Evolutionary conservation across 768 basidiomycete species (phyloP).

Genomic region (Russula emetica): DNA sequence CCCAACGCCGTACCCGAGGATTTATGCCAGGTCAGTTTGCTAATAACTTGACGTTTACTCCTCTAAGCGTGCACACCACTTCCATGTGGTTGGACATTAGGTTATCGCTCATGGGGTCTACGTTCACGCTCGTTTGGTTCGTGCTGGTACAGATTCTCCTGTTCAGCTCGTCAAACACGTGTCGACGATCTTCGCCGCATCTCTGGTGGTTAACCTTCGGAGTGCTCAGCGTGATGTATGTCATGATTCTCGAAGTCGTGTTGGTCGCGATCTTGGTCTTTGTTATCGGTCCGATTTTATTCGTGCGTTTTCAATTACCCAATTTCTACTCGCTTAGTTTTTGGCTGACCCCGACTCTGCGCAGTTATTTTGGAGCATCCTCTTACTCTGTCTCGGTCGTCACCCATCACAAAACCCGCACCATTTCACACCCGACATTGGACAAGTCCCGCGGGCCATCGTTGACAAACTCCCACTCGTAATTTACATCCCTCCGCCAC

Average conservation of each 20-base stretch:
- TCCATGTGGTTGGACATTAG: conserved; percentile 35
- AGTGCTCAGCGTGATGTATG: conserved; percentile 73
- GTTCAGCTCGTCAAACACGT: conserved; percentile 71
- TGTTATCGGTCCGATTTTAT: conserved; percentile 71
- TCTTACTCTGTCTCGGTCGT: conserved; percentile 73
- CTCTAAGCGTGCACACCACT: not conserved
- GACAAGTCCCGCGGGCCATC: conserved; percentile 62
- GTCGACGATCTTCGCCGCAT: conserved; percentile 69
- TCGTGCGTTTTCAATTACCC: conserved; percentile 46
- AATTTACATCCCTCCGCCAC: conserved; percentile 79
- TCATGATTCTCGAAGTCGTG: conserved; percentile 68
- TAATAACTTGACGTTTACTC: not conserved
- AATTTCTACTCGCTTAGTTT: not conserved
- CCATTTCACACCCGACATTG: conserved; percentile 73
- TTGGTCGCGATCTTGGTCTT: conserved; percentile 73
- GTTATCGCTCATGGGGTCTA: conserved; percentile 58
- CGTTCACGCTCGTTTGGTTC: conserved; percentile 79
- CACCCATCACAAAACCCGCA: conserved; percentile 73
- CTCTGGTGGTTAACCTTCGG: conserved; percentile 86
- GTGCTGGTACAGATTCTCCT: conserved; percentile 73
- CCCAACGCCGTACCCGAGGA: conserved; percentile 25
- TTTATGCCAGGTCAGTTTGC: conserved; percentile 20
- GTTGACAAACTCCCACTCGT: conserved; percentile 82
- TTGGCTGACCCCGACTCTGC: conserved; percentile 7
- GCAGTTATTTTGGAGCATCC: conserved; percentile 72